These are phyloP conservation scores for Saturnispora diversa DNA, from an alignment of 805 yeast species.

Conservation along the genomic window DNA sequence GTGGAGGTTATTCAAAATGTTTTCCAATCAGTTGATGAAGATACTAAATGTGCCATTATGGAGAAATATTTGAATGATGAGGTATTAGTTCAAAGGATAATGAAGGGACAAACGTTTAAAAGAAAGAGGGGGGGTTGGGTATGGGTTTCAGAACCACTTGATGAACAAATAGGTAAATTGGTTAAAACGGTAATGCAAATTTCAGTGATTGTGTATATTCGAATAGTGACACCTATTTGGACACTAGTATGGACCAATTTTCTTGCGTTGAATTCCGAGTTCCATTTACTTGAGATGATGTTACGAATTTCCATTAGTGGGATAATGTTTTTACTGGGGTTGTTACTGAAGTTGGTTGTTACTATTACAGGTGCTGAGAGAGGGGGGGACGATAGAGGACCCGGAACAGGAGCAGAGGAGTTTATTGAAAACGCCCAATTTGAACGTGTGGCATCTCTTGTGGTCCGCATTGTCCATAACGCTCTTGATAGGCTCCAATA, in stretches of 20 bases:
- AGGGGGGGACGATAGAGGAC: background rate
- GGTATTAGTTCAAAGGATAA: slow-evolving; percentile 1
- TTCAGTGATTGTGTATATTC: background rate
- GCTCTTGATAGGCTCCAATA: too few species aligned
- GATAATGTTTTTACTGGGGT: slow-evolving; percentile 5
- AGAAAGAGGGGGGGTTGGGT: too few species aligned
- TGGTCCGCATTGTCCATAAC: too few species aligned
- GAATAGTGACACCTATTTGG: too few species aligned
- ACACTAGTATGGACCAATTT: background rate
- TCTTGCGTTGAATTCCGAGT: slow-evolving; percentile 1
- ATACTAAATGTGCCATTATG: slow-evolving; percentile 17
- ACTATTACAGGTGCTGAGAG: background rate
- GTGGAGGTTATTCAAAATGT: slow-evolving; percentile 5
- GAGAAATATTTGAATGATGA: slow-evolving; percentile 19
- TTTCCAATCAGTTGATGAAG: slow-evolving; percentile 13
- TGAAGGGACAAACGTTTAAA: background rate
- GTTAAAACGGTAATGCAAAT: background rate
- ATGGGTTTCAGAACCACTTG: slow-evolving; percentile 1
- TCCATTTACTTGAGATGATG: slow-evolving; percentile 2
- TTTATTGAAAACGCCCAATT: too few species aligned
- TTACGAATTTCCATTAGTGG: slow-evolving; percentile 1
- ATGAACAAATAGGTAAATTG: slow-evolving; percentile 2
- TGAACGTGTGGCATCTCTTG: too few species aligned
- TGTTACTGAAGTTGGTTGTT: slow-evolving; percentile 1
- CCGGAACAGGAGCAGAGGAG: too few species aligned